Conservation (phyloP, 257 asterid genomes). For the Scutellaria galericulata region DNA sequence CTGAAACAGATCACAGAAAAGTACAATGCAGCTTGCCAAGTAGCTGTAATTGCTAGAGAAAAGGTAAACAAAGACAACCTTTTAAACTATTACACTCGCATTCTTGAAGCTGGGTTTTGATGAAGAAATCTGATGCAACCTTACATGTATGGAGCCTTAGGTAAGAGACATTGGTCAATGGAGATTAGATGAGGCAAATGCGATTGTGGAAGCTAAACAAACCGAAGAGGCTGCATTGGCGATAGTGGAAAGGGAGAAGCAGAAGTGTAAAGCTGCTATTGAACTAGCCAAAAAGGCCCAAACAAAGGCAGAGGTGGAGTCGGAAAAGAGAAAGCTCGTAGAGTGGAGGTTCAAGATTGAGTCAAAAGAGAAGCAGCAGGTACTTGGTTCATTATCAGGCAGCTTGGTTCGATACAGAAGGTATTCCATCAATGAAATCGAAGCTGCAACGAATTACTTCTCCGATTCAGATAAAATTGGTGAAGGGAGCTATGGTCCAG, state of each 20-base stretch:
- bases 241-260: constrained; percentile 62
- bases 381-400: constrained; percentile 49
- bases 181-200: constrained; percentile 49
- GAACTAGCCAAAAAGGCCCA: constrained; percentile 71
- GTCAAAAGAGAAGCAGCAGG: constrained; percentile 63
- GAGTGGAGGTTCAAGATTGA: constrained; percentile 57
- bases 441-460: constrained; percentile 70
- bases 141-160: constrained; percentile 38
- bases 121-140: neutral
- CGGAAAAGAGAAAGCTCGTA: constrained; percentile 60
- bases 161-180: constrained; percentile 48
- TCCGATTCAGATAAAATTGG: constrained; percentile 60
- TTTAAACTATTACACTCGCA: neutral
- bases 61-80: constrained; percentile 40
- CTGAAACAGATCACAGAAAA: constrained; percentile 60
- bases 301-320: constrained; percentile 66
- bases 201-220: constrained; percentile 50
- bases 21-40: constrained; percentile 68
- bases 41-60: constrained; percentile 46
- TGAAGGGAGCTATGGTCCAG: constrained; percentile 93
- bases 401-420: constrained; percentile 49
- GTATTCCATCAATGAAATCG: constrained; percentile 64
- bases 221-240: constrained; percentile 56
- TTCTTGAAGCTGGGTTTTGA: neutral
- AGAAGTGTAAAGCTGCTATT: constrained; percentile 61